Evolutionary conservation across 345 rosid species (phyloP), one percentile per base, ranked within the genome.

Genomic region (Populus pruinosa): DNA sequence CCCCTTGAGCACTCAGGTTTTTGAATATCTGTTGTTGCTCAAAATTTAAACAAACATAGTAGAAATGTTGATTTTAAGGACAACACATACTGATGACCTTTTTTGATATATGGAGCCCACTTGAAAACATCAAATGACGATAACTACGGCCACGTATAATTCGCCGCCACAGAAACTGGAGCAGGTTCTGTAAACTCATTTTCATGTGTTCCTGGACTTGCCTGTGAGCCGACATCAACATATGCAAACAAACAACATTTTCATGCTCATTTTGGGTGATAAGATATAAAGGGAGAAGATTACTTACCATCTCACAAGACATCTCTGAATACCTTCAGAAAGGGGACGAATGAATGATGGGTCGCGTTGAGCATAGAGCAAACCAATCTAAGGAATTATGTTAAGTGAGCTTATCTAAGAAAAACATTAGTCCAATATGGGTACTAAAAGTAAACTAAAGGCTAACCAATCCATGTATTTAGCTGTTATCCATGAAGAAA

Each of bases 321-420:
- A 93, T 86, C 97, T 87, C 81, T 93, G 89, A 74, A 92, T 86
- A 78, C 92, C 99, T 83, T 85, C 89, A 65, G 97, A 89, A 80
- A 91, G 78, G 43, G 99, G 98, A 36, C 97, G 96, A 74, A 92
- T 85, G 78, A 91, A 88, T 59, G 99, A 87, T 8, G 97, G 98
- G 87, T 94, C 97, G 35, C 97, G 85, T 76, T 96, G 98, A 68
- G 91, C 82, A 82, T 92, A 91, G 41, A 96, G 93, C 85, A 96
- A 87, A 53, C 99, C 97, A 82, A 91, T 95, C 99, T 91, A 82
- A 4, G 21, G 76, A 80, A 41, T 29, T 18, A 73, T 21, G 66
- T 31, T 1, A 69, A 78, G 61, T 61, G 9, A 53, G 44, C 27
- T 29, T 47, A 47, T 69, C n/a, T 35, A 23, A 47, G 61, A 50